Percentiles rank a stretch among this genome's conserved stretches.
Evolutionary conservation across 1,139 yeast species (phyloP).

Genomic region (Saccharomyces hybrid): DNA sequence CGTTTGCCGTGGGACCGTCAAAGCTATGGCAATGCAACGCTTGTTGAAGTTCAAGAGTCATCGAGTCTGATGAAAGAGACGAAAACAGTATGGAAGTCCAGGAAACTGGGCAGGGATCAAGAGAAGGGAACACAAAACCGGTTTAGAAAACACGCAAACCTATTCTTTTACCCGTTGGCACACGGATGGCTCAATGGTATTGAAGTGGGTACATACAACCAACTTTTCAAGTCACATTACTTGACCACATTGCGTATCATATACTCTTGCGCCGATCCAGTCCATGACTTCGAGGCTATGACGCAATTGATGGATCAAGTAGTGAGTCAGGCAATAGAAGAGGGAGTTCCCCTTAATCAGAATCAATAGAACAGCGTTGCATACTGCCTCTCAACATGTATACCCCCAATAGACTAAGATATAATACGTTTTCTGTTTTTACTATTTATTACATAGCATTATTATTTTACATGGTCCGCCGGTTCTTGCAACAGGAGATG

Average conservation of each 20-base stretch:
- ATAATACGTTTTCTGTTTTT: neutral
- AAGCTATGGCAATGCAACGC: neutral
- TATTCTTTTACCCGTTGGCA: constrained; percentile 35
- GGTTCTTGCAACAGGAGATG: neutral
- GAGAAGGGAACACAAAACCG: constrained; percentile 17
- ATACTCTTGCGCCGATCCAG: constrained; percentile 32
- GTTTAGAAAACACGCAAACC: constrained; percentile 30
- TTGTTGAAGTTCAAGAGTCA: constrained; percentile 12
- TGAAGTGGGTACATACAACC: constrained; percentile 32
- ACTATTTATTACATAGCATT: neutral
- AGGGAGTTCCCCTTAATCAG: constrained; percentile 14
- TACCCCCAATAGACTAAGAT: neutral
- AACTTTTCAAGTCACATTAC: constrained; percentile 34
- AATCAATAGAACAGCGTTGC: neutral
- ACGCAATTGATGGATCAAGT: constrained; percentile 23
- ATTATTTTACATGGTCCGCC: neutral
- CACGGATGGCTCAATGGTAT: constrained; percentile 36
- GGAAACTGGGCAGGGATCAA: constrained; percentile 22
- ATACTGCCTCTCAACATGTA: neutral
- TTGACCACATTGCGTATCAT: constrained; percentile 31
- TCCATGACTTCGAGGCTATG: constrained; percentile 33
- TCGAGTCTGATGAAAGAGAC: constrained; percentile 12
- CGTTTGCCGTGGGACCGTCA: constrained; percentile 27
- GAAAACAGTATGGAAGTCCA: constrained; percentile 30
- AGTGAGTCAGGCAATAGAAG: constrained; percentile 16